Percentiles rank a stretch among this genome's conserved stretches.
These are phyloP conservation scores for Noccaea bulbosa DNA, from an alignment of 345 rosid species.

Conservation along the genomic window DNA sequence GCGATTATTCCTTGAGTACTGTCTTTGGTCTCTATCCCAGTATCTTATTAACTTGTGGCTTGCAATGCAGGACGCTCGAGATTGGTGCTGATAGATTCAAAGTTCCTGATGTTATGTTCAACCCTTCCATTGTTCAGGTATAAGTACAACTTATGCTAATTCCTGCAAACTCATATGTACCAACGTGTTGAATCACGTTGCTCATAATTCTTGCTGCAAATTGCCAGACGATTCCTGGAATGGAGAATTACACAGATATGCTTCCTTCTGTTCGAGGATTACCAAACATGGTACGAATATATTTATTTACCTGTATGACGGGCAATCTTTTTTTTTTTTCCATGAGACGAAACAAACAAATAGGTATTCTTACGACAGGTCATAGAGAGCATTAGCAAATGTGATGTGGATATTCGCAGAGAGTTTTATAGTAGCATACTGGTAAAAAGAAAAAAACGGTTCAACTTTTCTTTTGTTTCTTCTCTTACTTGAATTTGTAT, in stretches of 20 bases:
- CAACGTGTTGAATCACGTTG: neutral
- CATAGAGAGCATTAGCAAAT: constrained; percentile 82
- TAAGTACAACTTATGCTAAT: neutral
- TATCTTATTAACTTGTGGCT: constrained; percentile 9
- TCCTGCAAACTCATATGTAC: neutral
- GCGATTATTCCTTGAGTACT: neutral
- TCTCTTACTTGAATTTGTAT: neutral
- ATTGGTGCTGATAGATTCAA: constrained; percentile 95
- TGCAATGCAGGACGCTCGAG: constrained; percentile 71
- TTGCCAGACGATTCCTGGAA: constrained; percentile 82
- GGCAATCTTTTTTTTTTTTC: constrained; percentile 6
- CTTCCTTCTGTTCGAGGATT: constrained; percentile 68
- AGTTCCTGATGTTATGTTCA: constrained; percentile 87
- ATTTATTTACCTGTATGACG: neutral
- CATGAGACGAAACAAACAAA: neutral
- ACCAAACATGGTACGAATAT: constrained; percentile 77
- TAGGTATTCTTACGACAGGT: constrained; percentile 54
- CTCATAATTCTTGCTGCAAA: neutral
- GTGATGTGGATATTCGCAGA: constrained; percentile 92
- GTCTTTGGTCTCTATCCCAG: neutral
- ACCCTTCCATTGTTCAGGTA: constrained; percentile 77
- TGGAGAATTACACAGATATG: constrained; percentile 68
- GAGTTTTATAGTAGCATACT: constrained; percentile 88
- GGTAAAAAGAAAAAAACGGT: constrained; percentile 52
- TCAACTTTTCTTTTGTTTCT: neutral